Percentiles rank a stretch among this genome's conserved stretches.
These are phyloP conservation scores for Apiospora koreana DNA, from an alignment of 2,329 filamentous ascomycete genomes.

Conservation along the genomic window DNA sequence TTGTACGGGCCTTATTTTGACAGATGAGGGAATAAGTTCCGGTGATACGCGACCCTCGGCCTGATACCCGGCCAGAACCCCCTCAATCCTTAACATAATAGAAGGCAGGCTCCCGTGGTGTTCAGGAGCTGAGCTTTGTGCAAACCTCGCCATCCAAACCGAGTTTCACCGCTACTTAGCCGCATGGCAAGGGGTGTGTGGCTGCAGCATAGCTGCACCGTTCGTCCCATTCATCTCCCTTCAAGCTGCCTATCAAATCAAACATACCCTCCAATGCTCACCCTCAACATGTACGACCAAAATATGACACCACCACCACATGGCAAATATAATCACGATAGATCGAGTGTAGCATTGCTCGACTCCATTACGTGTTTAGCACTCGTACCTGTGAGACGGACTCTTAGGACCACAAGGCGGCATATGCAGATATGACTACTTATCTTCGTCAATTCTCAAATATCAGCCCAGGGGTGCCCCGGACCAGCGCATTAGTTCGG, in stretches of 20 bases:
- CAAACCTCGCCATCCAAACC: background rate
- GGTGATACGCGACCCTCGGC: conserved; percentile 5
- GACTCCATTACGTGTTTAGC: background rate
- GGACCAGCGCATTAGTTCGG: background rate
- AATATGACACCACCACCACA: background rate
- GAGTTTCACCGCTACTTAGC: background rate
- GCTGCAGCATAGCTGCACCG: background rate
- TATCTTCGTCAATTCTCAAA: background rate
- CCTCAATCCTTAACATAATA: background rate
- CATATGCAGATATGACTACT: background rate
- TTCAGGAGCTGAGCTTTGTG: background rate
- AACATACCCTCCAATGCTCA: background rate
- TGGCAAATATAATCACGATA: background rate
- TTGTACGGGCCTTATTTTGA: background rate
- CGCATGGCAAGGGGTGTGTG: background rate
- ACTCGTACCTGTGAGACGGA: background rate
- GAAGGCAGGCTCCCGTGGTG: background rate
- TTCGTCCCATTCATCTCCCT: background rate
- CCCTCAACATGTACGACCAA: background rate
- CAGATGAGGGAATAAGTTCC: background rate
- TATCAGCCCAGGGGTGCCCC: background rate
- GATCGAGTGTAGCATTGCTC: background rate
- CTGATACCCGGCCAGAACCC: background rate
- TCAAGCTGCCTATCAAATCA: background rate
- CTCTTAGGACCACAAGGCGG: background rate